Evolutionary conservation across 2,329 filamentous ascomycete species (phyloP), one percentile per base, ranked within the genome.

Genomic region (Lachnellula cervina): DNA sequence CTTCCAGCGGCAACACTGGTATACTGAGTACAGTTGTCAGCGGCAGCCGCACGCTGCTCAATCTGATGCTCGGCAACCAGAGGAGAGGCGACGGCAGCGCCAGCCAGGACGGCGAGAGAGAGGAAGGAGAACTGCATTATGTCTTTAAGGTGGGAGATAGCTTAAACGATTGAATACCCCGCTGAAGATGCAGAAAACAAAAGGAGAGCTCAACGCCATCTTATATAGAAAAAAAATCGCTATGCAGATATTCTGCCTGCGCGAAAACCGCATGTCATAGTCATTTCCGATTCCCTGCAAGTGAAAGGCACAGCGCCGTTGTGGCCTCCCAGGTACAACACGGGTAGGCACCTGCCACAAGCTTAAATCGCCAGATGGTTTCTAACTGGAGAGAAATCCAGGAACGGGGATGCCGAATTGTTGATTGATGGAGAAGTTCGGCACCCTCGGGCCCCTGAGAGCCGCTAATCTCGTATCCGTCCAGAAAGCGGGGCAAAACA

Each of bases 11-110:
- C 34, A 11, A 51, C 42, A 23, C 54, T 56, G 34, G 49, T 34
- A 46, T 56, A 56, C 6, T 21, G 25, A 7, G 54, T 56, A 44
- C 54, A 56, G 44, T 56, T 56, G 37, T 56, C 54, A 32, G 28
- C 28, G 9, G 28, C 28, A 11, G 28, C 28, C 4, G 28, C 28
- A 32, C 38, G 25, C 14, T 49, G 54, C 28, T 35, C 46, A n/a
- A 49, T 25, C 19, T 46, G 34, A 14, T 25, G 25, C 34, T 49
- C 47, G 25, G 35, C 23, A 37, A 17, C 53, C 34, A 55, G 25
- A 38, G 53, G 53, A 32, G 47, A 37, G 7, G 53, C 53, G n/a
- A 50, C 46, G 5, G 46, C 52, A 28, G 45, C 16, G 32, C 46
- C 46, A 25, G 40, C 46, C 16, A 54, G 43, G 37, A 43, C 23